Conservation (phyloP, 2,329 filamentous ascomycete species). For the Phymatotrichopsis omnivora region DNA sequence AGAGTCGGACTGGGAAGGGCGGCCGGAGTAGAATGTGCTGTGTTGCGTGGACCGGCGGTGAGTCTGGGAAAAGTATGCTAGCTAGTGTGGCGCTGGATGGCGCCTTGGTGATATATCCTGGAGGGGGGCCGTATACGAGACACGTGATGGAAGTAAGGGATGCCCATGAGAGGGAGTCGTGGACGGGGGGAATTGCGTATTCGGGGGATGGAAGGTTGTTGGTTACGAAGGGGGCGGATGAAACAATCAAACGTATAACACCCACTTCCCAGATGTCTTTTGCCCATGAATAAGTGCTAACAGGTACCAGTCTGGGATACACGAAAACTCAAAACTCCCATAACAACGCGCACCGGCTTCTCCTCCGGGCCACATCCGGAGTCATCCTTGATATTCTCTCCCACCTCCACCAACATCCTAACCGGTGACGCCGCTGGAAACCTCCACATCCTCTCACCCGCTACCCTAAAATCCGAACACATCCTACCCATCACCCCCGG, state of each 20-base stretch:
- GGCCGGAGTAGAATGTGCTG: conserved; percentile 90
- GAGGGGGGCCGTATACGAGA: conserved; percentile 73
- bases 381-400: conserved; percentile 81
- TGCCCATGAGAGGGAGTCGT: conserved; percentile 72
- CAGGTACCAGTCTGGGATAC: conserved; percentile 66
- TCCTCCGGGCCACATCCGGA: conserved; percentile 77
- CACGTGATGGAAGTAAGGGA: conserved; percentile 74
- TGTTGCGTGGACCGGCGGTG: conserved; percentile 64
- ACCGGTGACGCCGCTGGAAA: conserved; percentile 80
- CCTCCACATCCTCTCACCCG: conserved; percentile 86
- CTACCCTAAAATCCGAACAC: conserved; percentile 73
- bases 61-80: conserved; percentile 69
- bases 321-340: conserved; percentile 82
- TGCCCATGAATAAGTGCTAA: conserved; percentile 3
- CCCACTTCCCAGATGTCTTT: not conserved
- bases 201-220: conserved; percentile 84
- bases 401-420: conserved; percentile 71
- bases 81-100: conserved; percentile 80
- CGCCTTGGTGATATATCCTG: conserved; percentile 81
- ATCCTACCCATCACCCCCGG: conserved; percentile 82
- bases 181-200: conserved; percentile 86
- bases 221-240: conserved; percentile 71
- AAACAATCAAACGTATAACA: conserved; percentile 61
- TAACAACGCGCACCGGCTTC: conserved; percentile 66
- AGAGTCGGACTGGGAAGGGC: conserved; percentile 80